Base-by-base conservation (phyloP, 495 filamentous ascomycete genomes). In the Penicillium coffeae region DNA sequence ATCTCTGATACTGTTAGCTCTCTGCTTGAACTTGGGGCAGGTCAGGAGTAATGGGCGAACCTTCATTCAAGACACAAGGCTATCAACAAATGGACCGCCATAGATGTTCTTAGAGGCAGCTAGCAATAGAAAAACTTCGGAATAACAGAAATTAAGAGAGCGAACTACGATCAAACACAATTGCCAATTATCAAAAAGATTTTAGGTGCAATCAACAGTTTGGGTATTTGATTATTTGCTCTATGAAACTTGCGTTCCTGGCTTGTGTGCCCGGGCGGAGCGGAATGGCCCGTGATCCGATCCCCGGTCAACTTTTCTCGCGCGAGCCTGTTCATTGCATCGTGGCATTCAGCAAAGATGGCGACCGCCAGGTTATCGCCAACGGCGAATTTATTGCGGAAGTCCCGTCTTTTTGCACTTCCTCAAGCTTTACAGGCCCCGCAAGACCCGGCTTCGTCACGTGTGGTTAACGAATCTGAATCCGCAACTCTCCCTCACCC, bases 401-500 rank as follows among this genome's bases (percentile, higher is more conserved):
- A 74, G 37, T 86, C 83, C 14, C 78, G 83, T 41, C 69, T 87
- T 9, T 87, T 87, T 62, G 76, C 83, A 35, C 66, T 87, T 45
- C 83, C 83, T 1, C 68, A 73, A 37, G 73, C 81, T 8, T 64
- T 86, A 16, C 71, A 74, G 10, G 59, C 63, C 18, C 75, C 80
- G 21, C 63, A 69, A 30, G 66, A 74, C 5, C 52, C 63, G 8
- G 53, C 61, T 16, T 68, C 66, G 3, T 68, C 76, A 10, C 74
- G 66, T 43, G 57, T 56, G 20, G 72, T 65, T 40, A 68, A 57
- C 52, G 62, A 69, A 43, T 86, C 85, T 27, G 69, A 82, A 37
- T 86, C 85, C 19, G 82, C 87, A 21, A 94, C 92, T 21, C 70
- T 80, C 15, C 79, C 80, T 48, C 84, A 85, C 69, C 93, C 93